Conservation (phyloP, 192 early-diverging fungal species). For the Backusella circina region DNA sequence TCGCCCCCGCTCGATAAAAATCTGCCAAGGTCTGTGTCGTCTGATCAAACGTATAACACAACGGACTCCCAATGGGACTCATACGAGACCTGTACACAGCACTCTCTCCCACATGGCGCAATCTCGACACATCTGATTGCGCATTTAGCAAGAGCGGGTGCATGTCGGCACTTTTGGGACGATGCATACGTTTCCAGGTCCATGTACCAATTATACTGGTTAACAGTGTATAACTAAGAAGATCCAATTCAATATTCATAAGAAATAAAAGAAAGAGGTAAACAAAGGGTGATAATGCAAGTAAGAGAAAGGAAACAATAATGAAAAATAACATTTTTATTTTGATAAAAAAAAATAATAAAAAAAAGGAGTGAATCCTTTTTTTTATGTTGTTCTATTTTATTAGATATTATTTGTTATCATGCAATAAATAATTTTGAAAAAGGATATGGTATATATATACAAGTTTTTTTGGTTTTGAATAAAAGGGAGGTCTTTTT, state of each 20-base stretch:
- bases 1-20: constrained; percentile 40
- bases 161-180: constrained; percentile 46
- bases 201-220: constrained; percentile 35
- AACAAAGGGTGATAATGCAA: not conserved
- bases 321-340: not conserved
- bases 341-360: not conserved
- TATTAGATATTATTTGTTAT: not conserved
- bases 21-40: constrained; percentile 43
- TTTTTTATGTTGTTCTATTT: not conserved
- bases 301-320: not conserved
- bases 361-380: not conserved
- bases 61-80: constrained; percentile 34
- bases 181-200: constrained; percentile 31
- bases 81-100: constrained; percentile 49
- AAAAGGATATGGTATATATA: not conserved
- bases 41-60: constrained; percentile 33
- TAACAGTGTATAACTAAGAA: constrained; percentile 41
- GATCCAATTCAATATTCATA: constrained; percentile 43
- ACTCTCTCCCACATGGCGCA: constrained; percentile 48
- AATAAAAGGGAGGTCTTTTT: not conserved
- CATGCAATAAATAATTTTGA: not conserved
- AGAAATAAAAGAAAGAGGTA: not conserved
- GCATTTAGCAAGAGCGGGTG: constrained; percentile 55
- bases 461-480: not conserved
- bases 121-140: constrained; percentile 44